A percentile compares a stretch with the other conserved stretches of the same genome.
These are phyloP conservation scores for Knufia fluminis DNA, from an alignment of 2,329 filamentous ascomycete genomes.

Conservation along the genomic window DNA sequence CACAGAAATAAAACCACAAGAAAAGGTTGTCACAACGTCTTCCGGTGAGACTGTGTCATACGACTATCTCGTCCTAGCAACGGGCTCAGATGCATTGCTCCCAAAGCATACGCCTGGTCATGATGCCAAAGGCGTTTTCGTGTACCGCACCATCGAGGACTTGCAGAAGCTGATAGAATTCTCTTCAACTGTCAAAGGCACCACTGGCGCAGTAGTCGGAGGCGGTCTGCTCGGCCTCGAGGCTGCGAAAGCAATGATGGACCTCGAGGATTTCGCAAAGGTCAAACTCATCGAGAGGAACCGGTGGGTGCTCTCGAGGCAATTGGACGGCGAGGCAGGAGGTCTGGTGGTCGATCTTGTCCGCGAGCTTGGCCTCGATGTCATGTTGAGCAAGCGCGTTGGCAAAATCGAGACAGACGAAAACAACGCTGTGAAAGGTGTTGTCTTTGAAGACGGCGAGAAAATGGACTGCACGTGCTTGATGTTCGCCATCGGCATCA, in stretches of 20 bases:
- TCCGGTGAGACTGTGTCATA: constrained; percentile 63
- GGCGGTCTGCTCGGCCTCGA: constrained; percentile 79
- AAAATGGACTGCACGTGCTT: constrained; percentile 68
- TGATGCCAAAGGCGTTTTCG: constrained; percentile 75
- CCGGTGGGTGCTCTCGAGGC: constrained; percentile 70
- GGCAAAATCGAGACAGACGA: constrained; percentile 60
- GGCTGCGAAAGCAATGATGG: constrained; percentile 86
- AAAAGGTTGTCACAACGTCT: constrained; percentile 61
- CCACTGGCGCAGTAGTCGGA: constrained; percentile 67
- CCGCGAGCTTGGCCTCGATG: constrained; percentile 64
- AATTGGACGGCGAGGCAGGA: constrained; percentile 74
- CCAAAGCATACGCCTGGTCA: constrained; percentile 64
- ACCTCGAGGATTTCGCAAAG: constrained; percentile 62
- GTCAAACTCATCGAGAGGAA: constrained; percentile 77
- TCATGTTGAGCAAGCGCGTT: constrained; percentile 68
- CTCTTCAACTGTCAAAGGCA: constrained; percentile 56
- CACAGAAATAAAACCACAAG: constrained; percentile 53
- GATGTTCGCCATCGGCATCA: constrained; percentile 84
- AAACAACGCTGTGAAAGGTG: constrained; percentile 59
- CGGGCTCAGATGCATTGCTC: constrained; percentile 74
- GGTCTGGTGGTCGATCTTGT: constrained; percentile 76
- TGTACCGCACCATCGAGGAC: constrained; percentile 80
- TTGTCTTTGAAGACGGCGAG: constrained; percentile 74
- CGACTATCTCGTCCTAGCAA: constrained; percentile 74
- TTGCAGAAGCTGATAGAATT: constrained; percentile 68